A percentile compares a stretch with the other conserved stretches of the same genome.
These are phyloP conservation scores for Pulveroboletus ravenelii DNA, from an alignment of 768 basidiomycete species.

Conservation along the genomic window DNA sequence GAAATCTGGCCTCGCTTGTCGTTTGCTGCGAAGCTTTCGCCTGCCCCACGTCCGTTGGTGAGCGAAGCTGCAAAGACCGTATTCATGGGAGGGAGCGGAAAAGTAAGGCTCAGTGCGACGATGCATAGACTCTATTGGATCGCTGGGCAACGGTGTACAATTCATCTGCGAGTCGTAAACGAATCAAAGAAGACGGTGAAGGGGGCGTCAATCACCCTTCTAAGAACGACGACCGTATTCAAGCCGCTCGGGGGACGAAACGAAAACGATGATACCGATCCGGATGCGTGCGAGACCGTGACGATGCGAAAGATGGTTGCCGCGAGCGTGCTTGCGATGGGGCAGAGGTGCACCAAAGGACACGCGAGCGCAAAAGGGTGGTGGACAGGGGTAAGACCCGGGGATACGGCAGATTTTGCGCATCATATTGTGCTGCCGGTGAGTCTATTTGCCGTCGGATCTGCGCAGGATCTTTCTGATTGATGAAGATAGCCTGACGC, in stretches of 20 bases:
- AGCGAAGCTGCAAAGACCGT: conserved; percentile 51
- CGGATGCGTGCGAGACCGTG: conserved; percentile 59
- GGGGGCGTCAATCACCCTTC: conserved; percentile 54
- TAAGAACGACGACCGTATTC: conserved; percentile 65
- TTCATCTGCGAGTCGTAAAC: conserved; percentile 63
- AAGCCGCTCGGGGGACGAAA: conserved; percentile 38
- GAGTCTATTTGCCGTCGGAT: conserved; percentile 27
- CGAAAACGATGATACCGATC: conserved; percentile 36
- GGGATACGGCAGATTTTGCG: conserved; percentile 56
- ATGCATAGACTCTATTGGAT: conserved; percentile 76
- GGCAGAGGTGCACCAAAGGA: conserved; percentile 57
- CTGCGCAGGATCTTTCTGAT: conserved; percentile 1
- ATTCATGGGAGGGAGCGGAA: conserved; percentile 60
- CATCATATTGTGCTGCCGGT: conserved; percentile 76
- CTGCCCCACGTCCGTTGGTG: conserved; percentile 55
- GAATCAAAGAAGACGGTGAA: conserved; percentile 65
- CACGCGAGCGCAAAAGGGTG: conserved; percentile 81
- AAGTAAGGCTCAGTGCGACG: conserved; percentile 59
- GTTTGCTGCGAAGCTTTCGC: conserved; percentile 53
- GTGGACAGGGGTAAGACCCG: conserved; percentile 78
- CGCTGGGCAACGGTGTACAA: conserved; percentile 72
- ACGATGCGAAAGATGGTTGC: conserved; percentile 61
- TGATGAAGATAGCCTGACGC: conserved; percentile 51
- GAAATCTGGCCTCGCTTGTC: conserved; percentile 76
- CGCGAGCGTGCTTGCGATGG: conserved; percentile 60